Percentiles rank a stretch among this genome's conserved stretches.
Evolutionary conservation across 23 red algal genomes (phyloP).

Genomic region (Gracilaria domingensis): DNA sequence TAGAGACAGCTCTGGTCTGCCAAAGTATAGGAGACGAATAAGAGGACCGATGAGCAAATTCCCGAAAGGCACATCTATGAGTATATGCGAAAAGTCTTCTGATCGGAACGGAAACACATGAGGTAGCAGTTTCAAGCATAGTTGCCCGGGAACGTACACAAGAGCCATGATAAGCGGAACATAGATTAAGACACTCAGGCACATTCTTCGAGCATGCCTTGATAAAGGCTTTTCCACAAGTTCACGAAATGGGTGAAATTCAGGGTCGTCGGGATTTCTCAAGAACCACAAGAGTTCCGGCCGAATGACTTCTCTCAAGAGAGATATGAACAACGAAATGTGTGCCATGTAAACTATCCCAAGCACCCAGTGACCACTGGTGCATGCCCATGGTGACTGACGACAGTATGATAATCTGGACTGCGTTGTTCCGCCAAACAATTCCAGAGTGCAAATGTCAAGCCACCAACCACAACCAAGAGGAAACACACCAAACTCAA

Average conservation of each 20-base stretch:
- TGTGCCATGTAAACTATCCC: conserved; percentile 97
- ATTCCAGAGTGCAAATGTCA: conserved; percentile 77
- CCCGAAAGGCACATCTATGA: conserved; percentile 79
- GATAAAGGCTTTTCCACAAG: conserved; percentile 92
- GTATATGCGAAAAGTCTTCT: conserved; percentile 65
- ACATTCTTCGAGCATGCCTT: conserved; percentile 85
- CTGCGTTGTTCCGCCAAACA: conserved; percentile 49
- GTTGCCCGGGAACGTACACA: conserved; percentile 73
- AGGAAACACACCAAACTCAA: conserved; percentile 91
- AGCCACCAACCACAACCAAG: conserved; percentile 93
- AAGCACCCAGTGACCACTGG: conserved; percentile 84
- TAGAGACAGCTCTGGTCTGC: conserved; percentile 54
- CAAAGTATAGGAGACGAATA: conserved; percentile 62
- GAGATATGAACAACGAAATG: conserved; percentile 90
- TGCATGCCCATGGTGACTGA: conserved; percentile 62
- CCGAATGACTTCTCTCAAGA: conserved; percentile 80
- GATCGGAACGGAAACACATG: conserved; percentile 83
- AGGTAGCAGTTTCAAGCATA: conserved; percentile 61
- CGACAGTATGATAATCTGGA: conserved; percentile 60
- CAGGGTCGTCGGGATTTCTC: conserved; percentile 93
- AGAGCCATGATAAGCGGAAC: conserved; percentile 82
- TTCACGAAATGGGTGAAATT: conserved; percentile 93
- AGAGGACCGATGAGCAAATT: conserved; percentile 80
- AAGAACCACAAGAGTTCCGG: conserved; percentile 94
- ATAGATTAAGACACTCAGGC: conserved; percentile 83